phyloP scores from a whole-genome alignment of 352 stramenopile genomes.

The Phytophthora pseudosyringae region DNA sequence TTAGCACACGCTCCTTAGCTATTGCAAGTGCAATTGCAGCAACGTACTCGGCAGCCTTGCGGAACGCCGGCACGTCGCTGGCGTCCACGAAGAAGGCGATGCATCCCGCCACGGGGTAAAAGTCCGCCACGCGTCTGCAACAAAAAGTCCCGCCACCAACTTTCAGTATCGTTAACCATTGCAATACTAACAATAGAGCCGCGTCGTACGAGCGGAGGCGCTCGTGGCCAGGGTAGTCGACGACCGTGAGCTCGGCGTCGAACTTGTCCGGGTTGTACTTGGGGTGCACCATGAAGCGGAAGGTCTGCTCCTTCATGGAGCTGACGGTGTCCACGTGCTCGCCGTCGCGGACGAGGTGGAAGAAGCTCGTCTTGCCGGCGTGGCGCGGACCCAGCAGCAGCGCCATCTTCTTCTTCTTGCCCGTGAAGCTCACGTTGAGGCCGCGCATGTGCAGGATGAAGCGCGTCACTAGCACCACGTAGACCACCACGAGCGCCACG shows the following conservation, averaged over 20 bases:
- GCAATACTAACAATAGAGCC: slow-evolving; percentile 2
- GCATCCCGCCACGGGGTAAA: slow-evolving; percentile 70
- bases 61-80: slow-evolving; percentile 62
- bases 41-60: slow-evolving; percentile 81
- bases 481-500: slow-evolving; percentile 47
- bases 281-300: slow-evolving; percentile 66
- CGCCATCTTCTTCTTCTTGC: slow-evolving; percentile 78
- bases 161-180: neutral
- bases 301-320: slow-evolving; percentile 86
- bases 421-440: slow-evolving; percentile 65
- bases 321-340: slow-evolving; percentile 76
- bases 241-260: slow-evolving; percentile 68
- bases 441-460: slow-evolving; percentile 76
- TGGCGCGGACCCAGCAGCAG: slow-evolving; percentile 70
- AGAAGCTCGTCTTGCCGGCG: slow-evolving; percentile 85
- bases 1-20: neutral
- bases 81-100: slow-evolving; percentile 86
- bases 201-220: slow-evolving; percentile 71
- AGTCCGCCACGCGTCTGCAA: slow-evolving; percentile 70
- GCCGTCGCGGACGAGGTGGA: slow-evolving; percentile 79
- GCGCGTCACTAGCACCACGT: slow-evolving; percentile 61
- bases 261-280: slow-evolving; percentile 78
- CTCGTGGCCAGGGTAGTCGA: slow-evolving; percentile 87
- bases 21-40: slow-evolving; percentile 3
- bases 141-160: slow-evolving; percentile 7